Conservation (phyloP, 2,329 filamentous ascomycete species). For the Colletotrichum sp. region DNA sequence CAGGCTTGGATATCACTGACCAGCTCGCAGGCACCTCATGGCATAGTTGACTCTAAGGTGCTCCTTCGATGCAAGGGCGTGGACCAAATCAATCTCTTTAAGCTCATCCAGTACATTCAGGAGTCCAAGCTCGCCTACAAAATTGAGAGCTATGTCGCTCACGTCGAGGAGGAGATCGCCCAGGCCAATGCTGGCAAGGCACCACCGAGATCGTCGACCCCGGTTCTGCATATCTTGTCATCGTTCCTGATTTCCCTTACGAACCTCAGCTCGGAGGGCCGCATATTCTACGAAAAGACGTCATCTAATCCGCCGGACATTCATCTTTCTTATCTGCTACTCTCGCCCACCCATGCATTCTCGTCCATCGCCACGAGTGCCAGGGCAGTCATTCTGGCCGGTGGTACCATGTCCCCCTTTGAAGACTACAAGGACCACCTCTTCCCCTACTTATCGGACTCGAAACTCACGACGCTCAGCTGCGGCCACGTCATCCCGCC, state of each 20-base stretch:
- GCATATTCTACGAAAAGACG: slow-evolving; percentile 66
- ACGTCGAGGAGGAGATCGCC: slow-evolving; percentile 57
- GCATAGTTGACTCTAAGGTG: slow-evolving; percentile 71
- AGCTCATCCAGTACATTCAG: slow-evolving; percentile 85
- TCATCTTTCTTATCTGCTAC: slow-evolving; percentile 80
- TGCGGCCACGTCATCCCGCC: slow-evolving; percentile 93
- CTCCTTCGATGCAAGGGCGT: slow-evolving; percentile 85
- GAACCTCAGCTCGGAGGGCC: slow-evolving; percentile 78
- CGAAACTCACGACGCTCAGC: slow-evolving; percentile 79
- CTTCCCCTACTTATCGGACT: slow-evolving; percentile 73
- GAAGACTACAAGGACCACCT: slow-evolving; percentile 87
- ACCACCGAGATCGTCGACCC: slow-evolving; percentile 44
- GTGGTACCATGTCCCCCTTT: slow-evolving; percentile 98
- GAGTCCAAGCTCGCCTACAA: slow-evolving; percentile 94
- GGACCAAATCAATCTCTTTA: slow-evolving; percentile 94
- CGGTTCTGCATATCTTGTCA: slow-evolving; percentile 60
- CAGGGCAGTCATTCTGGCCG: slow-evolving; percentile 86
- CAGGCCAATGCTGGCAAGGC: slow-evolving; percentile 26
- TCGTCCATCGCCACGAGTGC: slow-evolving; percentile 85
- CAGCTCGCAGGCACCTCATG: slow-evolving; percentile 55
- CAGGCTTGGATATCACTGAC: slow-evolving; percentile 9
- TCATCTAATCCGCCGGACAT: slow-evolving; percentile 47
- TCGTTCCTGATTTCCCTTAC: slow-evolving; percentile 81
- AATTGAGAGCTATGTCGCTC: slow-evolving; percentile 84
- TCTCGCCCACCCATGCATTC: slow-evolving; percentile 92